Evolutionary conservation across 129 eudicot genomes (phyloP), one percentile per base, ranked within the genome.

Genomic region (Chrysanthemum seticuspe): DNA sequence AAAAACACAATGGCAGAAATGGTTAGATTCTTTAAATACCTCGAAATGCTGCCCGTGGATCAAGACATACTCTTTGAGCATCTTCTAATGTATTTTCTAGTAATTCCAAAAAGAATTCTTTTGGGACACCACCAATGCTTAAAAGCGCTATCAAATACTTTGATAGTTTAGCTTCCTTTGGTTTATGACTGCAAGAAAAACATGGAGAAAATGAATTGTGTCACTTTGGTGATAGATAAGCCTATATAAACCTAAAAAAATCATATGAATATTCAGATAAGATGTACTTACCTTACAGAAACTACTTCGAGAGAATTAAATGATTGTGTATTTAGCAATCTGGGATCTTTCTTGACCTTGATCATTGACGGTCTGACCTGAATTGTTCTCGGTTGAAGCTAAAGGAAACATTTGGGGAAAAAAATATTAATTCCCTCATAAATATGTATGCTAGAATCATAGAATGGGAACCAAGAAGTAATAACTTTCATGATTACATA

Each of bases 311-410:
- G 58, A 4, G 97, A 91, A 78, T 82, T 78, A 58, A 85, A 79
- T 5, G 81, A 74, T 63, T 62, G 72, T 36, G 44, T 67, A 36
- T 52, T 27, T 58, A 54, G 25, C 58, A 75, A 74, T 31, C 74
- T 74, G 15, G 61, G 57, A 81, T 88, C 97, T 61, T 40, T 77
- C 74, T 59, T 55, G 48, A 91, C 95, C 80, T 91, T 91, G 10
- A 91, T 70, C 97, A 91, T 91, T 25, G 95, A 91, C 0, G 82
- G 86, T 57, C 97, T 80, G 10, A 91, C 72, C 68, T 85, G 90
- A 77, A 91, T 91, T 62, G 80, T 84, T 69, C 80, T 65, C 13
- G 60, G 64, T 67, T 56, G 71, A 76, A 88, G 88, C 95, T 88
- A 73, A 31, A 50, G 51, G 57, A 57, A 62, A 51, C 49, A 65